phyloP scores from a whole-genome alignment of 2,329 filamentous ascomycete genomes.

The Talaromyces sp. region DNA sequence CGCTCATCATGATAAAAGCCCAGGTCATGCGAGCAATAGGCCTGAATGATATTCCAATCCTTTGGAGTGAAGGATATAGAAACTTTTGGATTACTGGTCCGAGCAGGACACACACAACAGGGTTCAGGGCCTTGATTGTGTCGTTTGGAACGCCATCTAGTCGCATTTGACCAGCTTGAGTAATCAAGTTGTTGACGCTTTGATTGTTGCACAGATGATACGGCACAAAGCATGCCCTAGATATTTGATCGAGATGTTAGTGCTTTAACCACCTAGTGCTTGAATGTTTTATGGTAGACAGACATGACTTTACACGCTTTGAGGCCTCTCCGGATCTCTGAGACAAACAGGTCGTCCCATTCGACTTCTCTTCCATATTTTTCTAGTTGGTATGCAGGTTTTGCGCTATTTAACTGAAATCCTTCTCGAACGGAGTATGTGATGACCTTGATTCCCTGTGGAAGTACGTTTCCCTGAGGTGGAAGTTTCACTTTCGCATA shows the following conservation, averaged over 20 bases:
- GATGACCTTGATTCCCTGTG: conserved; percentile 11
- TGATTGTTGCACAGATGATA: conserved; percentile 18
- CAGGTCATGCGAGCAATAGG: conserved; percentile 52
- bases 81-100: conserved; percentile 48
- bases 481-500: conserved; percentile 6
- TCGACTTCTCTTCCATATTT: conserved; percentile 5
- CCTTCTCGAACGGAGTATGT: conserved; percentile 1
- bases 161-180: conserved; percentile 50
- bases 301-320: conserved; percentile 14
- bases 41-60: conserved; percentile 50
- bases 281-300: not conserved
- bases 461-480: conserved; percentile 15
- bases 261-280: too few relatives aligned
- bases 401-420: conserved; percentile 16
- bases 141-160: conserved; percentile 54
- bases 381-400: conserved; percentile 1
- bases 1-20: conserved; percentile 51
- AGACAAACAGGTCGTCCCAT: conserved; percentile 15
- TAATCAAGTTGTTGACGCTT: conserved; percentile 23
- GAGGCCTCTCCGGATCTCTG: conserved; percentile 15
- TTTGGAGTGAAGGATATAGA: conserved; percentile 55
- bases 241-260: not conserved
- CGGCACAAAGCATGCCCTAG: conserved; percentile 1
- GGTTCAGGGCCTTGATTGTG: conserved; percentile 55
- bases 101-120: conserved; percentile 55